These are phyloP conservation scores for Pseudognaphalium luteoalbum DNA, from an alignment of 129 eudicot species.

Conservation along the genomic window DNA sequence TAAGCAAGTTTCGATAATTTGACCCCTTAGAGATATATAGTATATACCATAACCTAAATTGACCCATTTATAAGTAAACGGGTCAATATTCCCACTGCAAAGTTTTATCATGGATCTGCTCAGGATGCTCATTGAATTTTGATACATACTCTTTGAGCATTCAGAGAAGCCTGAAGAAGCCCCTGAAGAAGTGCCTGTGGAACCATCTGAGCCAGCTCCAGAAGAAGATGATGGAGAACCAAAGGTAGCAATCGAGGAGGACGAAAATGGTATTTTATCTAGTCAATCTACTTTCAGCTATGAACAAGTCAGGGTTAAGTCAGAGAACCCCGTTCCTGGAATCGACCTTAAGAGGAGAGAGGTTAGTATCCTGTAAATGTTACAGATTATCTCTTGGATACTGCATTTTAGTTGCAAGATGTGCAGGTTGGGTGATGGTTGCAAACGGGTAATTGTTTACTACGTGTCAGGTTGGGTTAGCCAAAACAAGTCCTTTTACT, in stretches of 20 bases:
- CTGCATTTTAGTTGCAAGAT: neutral
- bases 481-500: neutral
- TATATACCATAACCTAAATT: neutral
- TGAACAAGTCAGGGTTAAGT: constrained; percentile 72
- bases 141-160: constrained; percentile 14
- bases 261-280: constrained; percentile 58
- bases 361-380: constrained; percentile 41
- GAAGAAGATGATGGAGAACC: constrained; percentile 57
- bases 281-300: constrained; percentile 67
- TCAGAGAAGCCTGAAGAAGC: constrained; percentile 43
- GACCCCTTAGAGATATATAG: neutral
- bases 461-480: neutral
- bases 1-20: neutral
- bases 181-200: constrained; percentile 44
- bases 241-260: constrained; percentile 54
- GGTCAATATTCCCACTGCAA: neutral
- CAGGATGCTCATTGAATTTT: neutral
- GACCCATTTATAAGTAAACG: neutral
- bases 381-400: neutral
- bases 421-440: neutral
- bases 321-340: constrained; percentile 74
- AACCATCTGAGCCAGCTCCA: constrained; percentile 40
- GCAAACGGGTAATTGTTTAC: neutral
- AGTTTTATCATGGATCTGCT: neutral
- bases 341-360: constrained; percentile 87